Conservation (phyloP, 805 yeast genomes). For the Ogataea methylovora region DNA sequence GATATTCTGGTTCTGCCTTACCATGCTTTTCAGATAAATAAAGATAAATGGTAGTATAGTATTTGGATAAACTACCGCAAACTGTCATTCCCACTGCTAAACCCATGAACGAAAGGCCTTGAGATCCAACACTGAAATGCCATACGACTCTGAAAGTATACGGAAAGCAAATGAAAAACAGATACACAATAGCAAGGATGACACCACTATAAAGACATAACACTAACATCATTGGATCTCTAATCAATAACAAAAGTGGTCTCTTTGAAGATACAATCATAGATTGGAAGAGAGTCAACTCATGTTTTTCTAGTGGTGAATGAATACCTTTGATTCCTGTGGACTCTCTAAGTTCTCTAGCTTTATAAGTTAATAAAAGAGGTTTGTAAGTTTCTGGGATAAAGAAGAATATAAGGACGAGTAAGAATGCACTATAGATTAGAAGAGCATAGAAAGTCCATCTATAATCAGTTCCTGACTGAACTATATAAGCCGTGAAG, state of each 20-base stretch:
- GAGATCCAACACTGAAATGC: slow-evolving; percentile 43
- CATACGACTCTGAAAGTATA: slow-evolving; percentile 48
- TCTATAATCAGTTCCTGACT: slow-evolving; percentile 45
- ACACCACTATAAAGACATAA: slow-evolving; percentile 52
- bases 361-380: slow-evolving; percentile 40
- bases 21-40: slow-evolving; percentile 30
- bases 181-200: slow-evolving; percentile 50
- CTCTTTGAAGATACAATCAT: slow-evolving; percentile 40
- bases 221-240: slow-evolving; percentile 50
- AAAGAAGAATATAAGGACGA: slow-evolving; percentile 16
- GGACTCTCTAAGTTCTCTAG: slow-evolving; percentile 36
- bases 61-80: slow-evolving; percentile 30
- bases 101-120: slow-evolving; percentile 60
- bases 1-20: slow-evolving; percentile 44
- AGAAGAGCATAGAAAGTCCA: slow-evolving; percentile 68
- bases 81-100: slow-evolving; percentile 42
- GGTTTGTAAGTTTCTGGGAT: slow-evolving; percentile 43
- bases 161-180: slow-evolving; percentile 62
- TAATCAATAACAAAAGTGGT: slow-evolving; percentile 39
- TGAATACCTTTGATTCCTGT: slow-evolving; percentile 30
- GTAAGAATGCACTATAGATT: slow-evolving; percentile 34
- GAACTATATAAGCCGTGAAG: slow-evolving; percentile 51
- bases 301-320: slow-evolving; percentile 34
- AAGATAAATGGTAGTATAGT: slow-evolving; percentile 25
- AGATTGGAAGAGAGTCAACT: slow-evolving; percentile 29